phyloP scores from a whole-genome alignment of 148 eudicot species.

The Spergularia marina region DNA sequence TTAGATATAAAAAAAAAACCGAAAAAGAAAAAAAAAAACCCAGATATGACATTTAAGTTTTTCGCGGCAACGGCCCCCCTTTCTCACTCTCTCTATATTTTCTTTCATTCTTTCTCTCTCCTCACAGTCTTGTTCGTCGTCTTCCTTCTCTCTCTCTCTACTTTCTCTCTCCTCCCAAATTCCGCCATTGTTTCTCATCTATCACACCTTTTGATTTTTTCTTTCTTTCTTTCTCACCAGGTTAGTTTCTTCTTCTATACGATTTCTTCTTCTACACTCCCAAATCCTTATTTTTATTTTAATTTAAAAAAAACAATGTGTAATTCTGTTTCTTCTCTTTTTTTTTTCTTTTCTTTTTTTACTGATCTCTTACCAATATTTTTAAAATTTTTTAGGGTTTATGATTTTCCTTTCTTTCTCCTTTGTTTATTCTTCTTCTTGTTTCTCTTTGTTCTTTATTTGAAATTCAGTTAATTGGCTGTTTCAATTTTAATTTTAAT shows the following conservation, averaged over 20 bases:
- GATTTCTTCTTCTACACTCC: not conserved
- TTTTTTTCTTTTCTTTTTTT: slow-evolving; percentile 3
- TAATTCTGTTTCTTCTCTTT: not conserved
- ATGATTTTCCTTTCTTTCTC: not conserved
- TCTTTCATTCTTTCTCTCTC: slow-evolving; percentile 6
- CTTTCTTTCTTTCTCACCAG: not conserved
- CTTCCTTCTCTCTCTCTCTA: not conserved
- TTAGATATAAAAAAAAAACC: not conserved
- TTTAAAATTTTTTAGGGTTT: slow-evolving; percentile 24
- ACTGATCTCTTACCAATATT: not conserved
- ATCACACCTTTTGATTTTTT: not conserved
- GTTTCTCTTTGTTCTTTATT: not conserved
- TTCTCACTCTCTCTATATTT: not conserved
- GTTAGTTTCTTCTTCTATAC: not conserved
- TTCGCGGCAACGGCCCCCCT: slow-evolving; percentile 36
- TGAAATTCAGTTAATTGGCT: no score
- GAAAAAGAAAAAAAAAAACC: not conserved
- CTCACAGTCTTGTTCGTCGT: slow-evolving; percentile 8
- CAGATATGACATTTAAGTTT: slow-evolving; percentile 21
- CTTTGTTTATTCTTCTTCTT: not conserved
- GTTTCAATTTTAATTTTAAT: not conserved
- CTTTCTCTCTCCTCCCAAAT: not conserved
- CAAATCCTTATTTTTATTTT: not conserved
- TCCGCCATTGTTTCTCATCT: not conserved
- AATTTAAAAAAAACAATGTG: not conserved